phyloP scores from a whole-genome alignment of 805 yeast species.

The Metschnikowia sp. region DNA sequence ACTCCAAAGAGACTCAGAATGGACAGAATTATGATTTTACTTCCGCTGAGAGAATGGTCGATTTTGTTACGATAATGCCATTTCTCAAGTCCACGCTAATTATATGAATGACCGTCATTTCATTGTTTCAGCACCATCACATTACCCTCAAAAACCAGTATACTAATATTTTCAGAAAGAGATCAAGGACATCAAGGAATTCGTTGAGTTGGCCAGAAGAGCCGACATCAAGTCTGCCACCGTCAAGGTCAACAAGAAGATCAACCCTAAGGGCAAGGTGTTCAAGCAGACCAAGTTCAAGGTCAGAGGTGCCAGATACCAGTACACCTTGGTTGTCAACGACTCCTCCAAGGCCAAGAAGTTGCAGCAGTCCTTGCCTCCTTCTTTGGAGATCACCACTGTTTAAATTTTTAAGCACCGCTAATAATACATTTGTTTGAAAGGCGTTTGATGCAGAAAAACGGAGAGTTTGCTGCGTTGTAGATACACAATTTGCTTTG shows the following conservation, averaged over 20 bases:
- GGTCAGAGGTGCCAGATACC: slow-evolving; percentile 93
- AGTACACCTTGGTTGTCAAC: slow-evolving; percentile 92
- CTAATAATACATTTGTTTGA: slow-evolving; percentile 12
- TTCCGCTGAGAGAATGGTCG: too few relatives aligned
- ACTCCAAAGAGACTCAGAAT: too few relatives aligned
- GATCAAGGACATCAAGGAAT: slow-evolving; percentile 95
- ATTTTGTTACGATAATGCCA: not conserved
- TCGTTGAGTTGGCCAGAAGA: slow-evolving; percentile 95
- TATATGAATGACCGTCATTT: not conserved
- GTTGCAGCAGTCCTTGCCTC: slow-evolving; percentile 96
- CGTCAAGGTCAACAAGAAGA: slow-evolving; percentile 87
- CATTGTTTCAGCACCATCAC: not conserved
- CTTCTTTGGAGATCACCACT: slow-evolving; percentile 71
- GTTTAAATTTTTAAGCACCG: slow-evolving; percentile 25
- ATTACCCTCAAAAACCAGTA: not conserved
- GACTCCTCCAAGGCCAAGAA: slow-evolving; percentile 97
- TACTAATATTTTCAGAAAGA: slow-evolving; percentile 45
- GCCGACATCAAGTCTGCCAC: slow-evolving; percentile 90
- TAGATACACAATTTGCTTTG: too few relatives aligned
- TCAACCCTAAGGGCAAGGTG: slow-evolving; percentile 76
- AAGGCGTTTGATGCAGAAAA: too few relatives aligned
- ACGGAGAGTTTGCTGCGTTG: too few relatives aligned
- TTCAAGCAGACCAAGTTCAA: slow-evolving; percentile 97
- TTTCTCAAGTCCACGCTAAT: not conserved
- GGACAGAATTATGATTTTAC: too few relatives aligned